Evolutionary conservation across 306 rosid species (phyloP).

Genomic region (Trifolium pratense): DNA sequence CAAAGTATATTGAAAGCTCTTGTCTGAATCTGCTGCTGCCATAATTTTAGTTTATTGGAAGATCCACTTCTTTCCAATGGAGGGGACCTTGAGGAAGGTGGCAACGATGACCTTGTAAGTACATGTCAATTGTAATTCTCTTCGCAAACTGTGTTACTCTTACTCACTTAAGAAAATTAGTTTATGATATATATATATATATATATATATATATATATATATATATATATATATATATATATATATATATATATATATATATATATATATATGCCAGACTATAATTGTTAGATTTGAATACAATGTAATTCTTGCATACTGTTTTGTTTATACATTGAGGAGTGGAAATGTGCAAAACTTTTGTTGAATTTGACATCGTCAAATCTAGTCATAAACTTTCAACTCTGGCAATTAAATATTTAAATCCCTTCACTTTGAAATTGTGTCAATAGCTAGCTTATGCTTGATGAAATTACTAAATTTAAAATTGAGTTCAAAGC

Average conservation of each 20-base stretch:
- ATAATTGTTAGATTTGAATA: constrained; percentile 17
- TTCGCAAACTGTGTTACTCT: constrained; percentile 20
- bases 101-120: constrained; percentile 65
- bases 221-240: too few relatives aligned
- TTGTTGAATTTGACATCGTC: constrained; percentile 12
- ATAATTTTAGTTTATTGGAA: constrained; percentile 65
- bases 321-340: constrained; percentile 1
- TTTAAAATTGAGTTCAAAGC: too few relatives aligned
- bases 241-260: too few relatives aligned
- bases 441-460: too few relatives aligned
- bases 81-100: constrained; percentile 74
- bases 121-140: constrained; percentile 26
- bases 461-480: too few relatives aligned
- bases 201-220: too few relatives aligned
- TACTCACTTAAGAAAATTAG: constrained; percentile 23
- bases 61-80: constrained; percentile 74
- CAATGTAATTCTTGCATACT: constrained; percentile 12
- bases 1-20: constrained; percentile 26
- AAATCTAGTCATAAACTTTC: too few relatives aligned
- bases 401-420: too few relatives aligned
- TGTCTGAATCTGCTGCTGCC: constrained; percentile 41
- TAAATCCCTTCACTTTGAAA: too few relatives aligned
- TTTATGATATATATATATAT: constrained; percentile 10
- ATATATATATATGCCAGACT: constrained; percentile 18
- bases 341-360: constrained; percentile 12